phyloP scores from a whole-genome alignment of 352 stramenopile genomes.

The Pythium pyrilobum region DNA sequence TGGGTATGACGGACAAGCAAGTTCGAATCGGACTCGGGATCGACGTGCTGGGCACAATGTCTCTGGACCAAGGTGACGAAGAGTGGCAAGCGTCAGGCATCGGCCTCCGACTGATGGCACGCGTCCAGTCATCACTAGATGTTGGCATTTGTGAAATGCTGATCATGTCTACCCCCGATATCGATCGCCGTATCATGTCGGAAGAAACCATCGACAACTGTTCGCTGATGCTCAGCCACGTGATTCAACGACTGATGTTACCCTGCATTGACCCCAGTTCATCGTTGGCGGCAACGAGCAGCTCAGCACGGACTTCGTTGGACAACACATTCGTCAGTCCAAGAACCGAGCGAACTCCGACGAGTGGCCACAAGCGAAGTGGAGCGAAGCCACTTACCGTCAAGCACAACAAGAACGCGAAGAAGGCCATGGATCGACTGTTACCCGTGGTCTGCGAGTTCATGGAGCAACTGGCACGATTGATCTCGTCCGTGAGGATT shows the following conservation, averaged over 20 bases:
- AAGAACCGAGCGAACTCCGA: background rate
- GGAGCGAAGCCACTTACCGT: constrained; percentile 27
- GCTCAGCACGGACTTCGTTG: background rate
- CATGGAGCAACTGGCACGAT: constrained; percentile 55
- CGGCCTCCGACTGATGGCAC: constrained; percentile 28
- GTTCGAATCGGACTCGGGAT: constrained; percentile 30
- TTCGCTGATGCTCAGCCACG: constrained; percentile 54
- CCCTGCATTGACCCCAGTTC: constrained; percentile 62
- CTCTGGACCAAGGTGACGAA: constrained; percentile 23
- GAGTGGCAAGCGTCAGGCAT: constrained; percentile 31
- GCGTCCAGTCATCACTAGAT: constrained; percentile 46
- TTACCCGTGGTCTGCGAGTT: constrained; percentile 65
- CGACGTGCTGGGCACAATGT: constrained; percentile 28
- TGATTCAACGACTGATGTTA: constrained; percentile 51
- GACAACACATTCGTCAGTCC: constrained; percentile 2
- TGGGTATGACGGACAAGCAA: constrained; percentile 50
- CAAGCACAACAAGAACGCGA: constrained; percentile 41
- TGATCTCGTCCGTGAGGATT: constrained; percentile 67
- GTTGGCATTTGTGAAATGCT: constrained; percentile 67
- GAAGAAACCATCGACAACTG: constrained; percentile 85
- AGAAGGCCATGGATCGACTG: constrained; percentile 49
- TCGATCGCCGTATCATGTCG: constrained; percentile 66
- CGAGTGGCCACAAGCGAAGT: background rate
- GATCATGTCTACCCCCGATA: constrained; percentile 58
- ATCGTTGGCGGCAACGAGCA: constrained; percentile 21